Evolutionary conservation across 345 rosid genomes (phyloP), one percentile per base, ranked within the genome.

Genomic region (Trapa incisa): DNA sequence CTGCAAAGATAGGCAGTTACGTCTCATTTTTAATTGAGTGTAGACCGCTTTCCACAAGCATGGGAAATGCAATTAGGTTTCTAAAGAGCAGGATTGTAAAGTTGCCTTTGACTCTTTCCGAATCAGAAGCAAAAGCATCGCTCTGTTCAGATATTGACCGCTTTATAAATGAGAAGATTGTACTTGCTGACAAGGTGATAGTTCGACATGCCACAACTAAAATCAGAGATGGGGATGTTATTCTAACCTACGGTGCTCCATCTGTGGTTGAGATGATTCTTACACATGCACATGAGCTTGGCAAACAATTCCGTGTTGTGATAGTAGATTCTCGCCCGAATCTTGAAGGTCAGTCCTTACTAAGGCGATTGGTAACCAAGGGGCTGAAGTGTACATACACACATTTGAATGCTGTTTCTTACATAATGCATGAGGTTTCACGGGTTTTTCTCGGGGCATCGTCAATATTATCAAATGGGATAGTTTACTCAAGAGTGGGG

Each of bases 31-130:
- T 91, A 47, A 89, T 78, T 41, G 95, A 94, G 69, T 94, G 97
- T 69, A 86, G 96, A 9, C 96, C 97, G 56, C 95, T 94, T 68
- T 91, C 97, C 36, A 73, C 89, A 67, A 94, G 99, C 79, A 94
- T 94, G 99, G 97, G 99, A 32, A 91, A 94, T 73, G 91, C 95
- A 6, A 91, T 94, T 70, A 82, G 94, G 68, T 94, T 89, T 74
- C 66, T 91, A 42, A 88, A 94, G 78, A 86, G 70, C 78, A 80
- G 78, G 73, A 91, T 94, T 61, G 86, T 91, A 47, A 91, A 86
- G 80, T 74, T 89, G 69, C 88, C 91, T 52, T 56, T 86, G 74
- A 75, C 89, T 67, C 50, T 82, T 47, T 50, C 88, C 33, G 97
- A 94, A 68, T 80, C 80, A 32, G 96, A 94, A 76, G 96, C 89